These are phyloP conservation scores for Solanum etuberosum DNA, from an alignment of 257 asterid species.

Conservation along the genomic window DNA sequence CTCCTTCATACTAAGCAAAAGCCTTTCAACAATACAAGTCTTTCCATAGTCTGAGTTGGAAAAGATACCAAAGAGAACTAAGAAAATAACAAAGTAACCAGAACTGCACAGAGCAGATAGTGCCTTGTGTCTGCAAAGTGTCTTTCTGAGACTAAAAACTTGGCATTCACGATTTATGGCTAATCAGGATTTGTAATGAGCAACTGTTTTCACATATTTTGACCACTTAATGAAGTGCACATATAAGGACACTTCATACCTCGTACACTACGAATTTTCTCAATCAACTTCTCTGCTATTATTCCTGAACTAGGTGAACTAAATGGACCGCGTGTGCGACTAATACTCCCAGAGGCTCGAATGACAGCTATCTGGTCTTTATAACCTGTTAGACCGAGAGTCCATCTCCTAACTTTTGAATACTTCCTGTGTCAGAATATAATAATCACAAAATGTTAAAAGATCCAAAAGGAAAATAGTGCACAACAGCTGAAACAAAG, in stretches of 20 bases:
- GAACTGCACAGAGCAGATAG: not conserved
- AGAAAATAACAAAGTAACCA: not conserved
- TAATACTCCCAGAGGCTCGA: conserved; percentile 96
- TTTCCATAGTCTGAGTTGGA: not conserved
- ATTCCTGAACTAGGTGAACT: conserved; percentile 72
- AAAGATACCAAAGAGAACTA: not conserved
- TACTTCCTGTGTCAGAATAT: conserved; percentile 45
- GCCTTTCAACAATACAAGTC: not conserved
- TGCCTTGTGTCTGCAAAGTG: not conserved
- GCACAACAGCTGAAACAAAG: not conserved
- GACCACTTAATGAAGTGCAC: not conserved
- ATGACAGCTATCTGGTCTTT: conserved; percentile 71
- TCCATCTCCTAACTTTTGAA: conserved; percentile 71
- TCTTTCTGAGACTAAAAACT: not conserved
- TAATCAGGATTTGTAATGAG: not conserved
- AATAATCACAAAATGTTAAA: not conserved
- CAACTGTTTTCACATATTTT: not conserved
- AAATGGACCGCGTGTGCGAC: conserved; percentile 58
- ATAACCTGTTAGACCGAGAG: conserved; percentile 72
- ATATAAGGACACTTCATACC: conserved; percentile 33
- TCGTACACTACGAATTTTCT: conserved; percentile 69
- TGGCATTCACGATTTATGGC: not conserved
- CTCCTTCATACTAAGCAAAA: not conserved
- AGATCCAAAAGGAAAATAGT: not conserved
- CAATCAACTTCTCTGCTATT: conserved; percentile 78